These are phyloP conservation scores for Pseudopediastrum boryanum DNA, from an alignment of 139 green algal genomes.

Conservation along the genomic window DNA sequence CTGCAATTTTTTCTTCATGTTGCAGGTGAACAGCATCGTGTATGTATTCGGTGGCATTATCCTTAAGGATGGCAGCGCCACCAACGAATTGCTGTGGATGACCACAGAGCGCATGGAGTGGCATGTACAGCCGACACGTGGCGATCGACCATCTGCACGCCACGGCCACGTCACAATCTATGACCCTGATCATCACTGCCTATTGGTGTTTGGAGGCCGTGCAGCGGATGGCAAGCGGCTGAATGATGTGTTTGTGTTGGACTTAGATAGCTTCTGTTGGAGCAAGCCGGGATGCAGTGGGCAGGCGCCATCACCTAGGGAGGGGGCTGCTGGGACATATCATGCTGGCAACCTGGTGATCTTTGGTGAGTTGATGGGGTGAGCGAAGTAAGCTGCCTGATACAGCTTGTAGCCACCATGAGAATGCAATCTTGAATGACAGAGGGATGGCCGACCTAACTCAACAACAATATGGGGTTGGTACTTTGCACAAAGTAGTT, in stretches of 20 bases:
- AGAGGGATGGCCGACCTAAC: no score
- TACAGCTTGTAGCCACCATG: no score
- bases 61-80: slow-evolving; percentile 62
- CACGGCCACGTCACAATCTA: slow-evolving; percentile 60
- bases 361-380: slow-evolving; percentile 76
- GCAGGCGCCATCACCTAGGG: slow-evolving; percentile 50
- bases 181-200: slow-evolving; percentile 64
- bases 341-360: slow-evolving; percentile 71
- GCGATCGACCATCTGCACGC: slow-evolving; percentile 21
- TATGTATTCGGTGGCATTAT: slow-evolving; percentile 79
- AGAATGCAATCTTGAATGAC: no score
- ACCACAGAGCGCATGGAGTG: slow-evolving; percentile 85
- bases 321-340: slow-evolving; percentile 62
- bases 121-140: slow-evolving; percentile 60
- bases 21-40: slow-evolving; percentile 65
- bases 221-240: slow-evolving; percentile 68
- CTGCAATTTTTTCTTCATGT: background rate
- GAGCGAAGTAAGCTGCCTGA: no score
- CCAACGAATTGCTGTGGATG: slow-evolving; percentile 79
- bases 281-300: slow-evolving; percentile 54
- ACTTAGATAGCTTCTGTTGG: slow-evolving; percentile 75
- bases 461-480: no score
- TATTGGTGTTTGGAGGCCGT: slow-evolving; percentile 84
- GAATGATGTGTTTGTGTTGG: slow-evolving; percentile 74
- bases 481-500: no score